Base-by-base conservation (phyloP, 2,329 filamentous ascomycete species). In the Aureobasidium lini region DNA sequence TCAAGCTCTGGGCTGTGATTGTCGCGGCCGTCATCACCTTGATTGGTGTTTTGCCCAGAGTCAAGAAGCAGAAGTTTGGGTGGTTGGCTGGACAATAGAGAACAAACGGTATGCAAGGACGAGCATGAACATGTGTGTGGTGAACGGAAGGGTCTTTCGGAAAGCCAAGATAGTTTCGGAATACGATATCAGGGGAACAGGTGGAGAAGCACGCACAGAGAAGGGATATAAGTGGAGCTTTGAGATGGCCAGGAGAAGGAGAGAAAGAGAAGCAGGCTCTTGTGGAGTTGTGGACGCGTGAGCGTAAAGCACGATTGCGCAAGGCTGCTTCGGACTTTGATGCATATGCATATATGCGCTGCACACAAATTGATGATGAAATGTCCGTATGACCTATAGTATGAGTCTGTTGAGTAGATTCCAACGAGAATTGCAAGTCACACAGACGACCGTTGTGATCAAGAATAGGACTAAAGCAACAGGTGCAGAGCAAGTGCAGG, bases 51-150 rank as follows among this genome's bases (percentile, higher is more conserved):
- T 79, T 88, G 61, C 87, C 92, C 7, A 82, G 93, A 63, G 84
- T 96, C 62, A 89, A 90, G 77, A 84, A 87, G 76, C 81, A 84
- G 63, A 97, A 97, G 78, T 77, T 96, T 60, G 89, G 90, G 32
- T 57, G 52, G 52, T 44, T 57, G 52, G 52, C 52, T 18, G 52
- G 52, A 46, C 52, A 57, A 40, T 57, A 46, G 16, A 32, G 42
- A 44, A 6, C 23, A 16, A 13, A 18, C 32, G 42, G 31, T 31
- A 11, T 29, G 39, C 31, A 15, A 8, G 28, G 37, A 44, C n/a
- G 39, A 11, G 43, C 8, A 40, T 15, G 37, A 40, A 40, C 8
- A 40, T 6, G 8, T 36, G 13, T 36, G 13, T 28, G 10, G 18
- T 31, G 18, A 40, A 23, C 18, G 36, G 34, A 40, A 52, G 48